Evolutionary conservation across 352 stramenopile genomes (phyloP).

Genomic region (Pythium scleroteichum): DNA sequence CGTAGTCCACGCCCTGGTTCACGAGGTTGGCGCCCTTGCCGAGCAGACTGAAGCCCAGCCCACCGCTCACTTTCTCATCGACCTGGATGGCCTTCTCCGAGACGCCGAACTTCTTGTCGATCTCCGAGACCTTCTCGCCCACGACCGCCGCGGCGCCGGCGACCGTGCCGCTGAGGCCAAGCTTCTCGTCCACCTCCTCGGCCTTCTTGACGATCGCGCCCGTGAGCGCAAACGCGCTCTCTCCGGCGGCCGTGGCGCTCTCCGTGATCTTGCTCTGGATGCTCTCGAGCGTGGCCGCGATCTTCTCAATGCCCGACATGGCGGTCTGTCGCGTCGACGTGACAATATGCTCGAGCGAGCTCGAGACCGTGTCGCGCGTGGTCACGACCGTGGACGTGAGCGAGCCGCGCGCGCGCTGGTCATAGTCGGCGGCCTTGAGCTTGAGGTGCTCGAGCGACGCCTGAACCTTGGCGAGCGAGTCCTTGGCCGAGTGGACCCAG

Average conservation of each 20-base stretch:
- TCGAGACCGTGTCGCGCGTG: slow-evolving; percentile 49
- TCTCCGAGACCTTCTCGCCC: slow-evolving; percentile 49
- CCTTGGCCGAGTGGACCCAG: slow-evolving; percentile 52
- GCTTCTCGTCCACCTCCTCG: slow-evolving; percentile 58
- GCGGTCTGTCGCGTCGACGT: slow-evolving; percentile 51
- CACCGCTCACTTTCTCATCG: slow-evolving; percentile 75
- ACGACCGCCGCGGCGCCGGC: slow-evolving; percentile 49
- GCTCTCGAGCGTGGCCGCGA: slow-evolving; percentile 55
- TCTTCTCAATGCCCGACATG: slow-evolving; percentile 60
- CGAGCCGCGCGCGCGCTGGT: slow-evolving; percentile 39
- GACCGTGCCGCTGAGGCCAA: slow-evolving; percentile 55
- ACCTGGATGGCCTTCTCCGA: slow-evolving; percentile 65
- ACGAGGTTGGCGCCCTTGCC: slow-evolving; percentile 39
- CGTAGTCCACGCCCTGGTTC: slow-evolving; percentile 61
- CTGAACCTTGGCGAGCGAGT: slow-evolving; percentile 57
- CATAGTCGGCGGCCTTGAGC: slow-evolving; percentile 60
- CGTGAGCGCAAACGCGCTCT: slow-evolving; percentile 46
- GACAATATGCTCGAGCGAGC: slow-evolving; percentile 72
- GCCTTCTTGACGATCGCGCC: slow-evolving; percentile 56
- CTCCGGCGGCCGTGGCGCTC: slow-evolving; percentile 32
- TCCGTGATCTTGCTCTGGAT: slow-evolving; percentile 39
- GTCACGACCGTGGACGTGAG: slow-evolving; percentile 43
- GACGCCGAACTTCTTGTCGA: slow-evolving; percentile 63
- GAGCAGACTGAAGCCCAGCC: slow-evolving; percentile 66
- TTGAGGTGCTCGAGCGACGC: slow-evolving; percentile 24